phyloP scores from a whole-genome alignment of 2,329 filamentous ascomycete genomes.

The Fusarium nanum region DNA sequence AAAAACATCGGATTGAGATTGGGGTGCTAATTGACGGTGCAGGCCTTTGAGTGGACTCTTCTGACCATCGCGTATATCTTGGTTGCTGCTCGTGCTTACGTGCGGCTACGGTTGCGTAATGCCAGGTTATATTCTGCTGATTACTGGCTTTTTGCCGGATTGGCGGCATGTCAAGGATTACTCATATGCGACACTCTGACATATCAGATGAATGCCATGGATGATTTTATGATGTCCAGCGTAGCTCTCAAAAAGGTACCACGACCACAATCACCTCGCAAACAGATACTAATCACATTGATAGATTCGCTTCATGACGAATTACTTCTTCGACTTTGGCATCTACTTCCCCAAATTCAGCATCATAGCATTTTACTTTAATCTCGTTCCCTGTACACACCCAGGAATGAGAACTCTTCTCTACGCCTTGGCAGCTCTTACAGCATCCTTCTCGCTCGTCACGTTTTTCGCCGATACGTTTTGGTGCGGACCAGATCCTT shows the following conservation, averaged over 20 bases:
- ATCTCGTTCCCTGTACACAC: background rate
- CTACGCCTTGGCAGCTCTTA: background rate
- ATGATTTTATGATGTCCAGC: constrained; percentile 6
- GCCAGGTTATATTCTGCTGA: constrained; percentile 6
- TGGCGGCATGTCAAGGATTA: constrained; percentile 2
- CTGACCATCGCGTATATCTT: constrained; percentile 4
- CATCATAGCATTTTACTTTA: constrained; percentile 14
- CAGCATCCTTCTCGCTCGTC: background rate
- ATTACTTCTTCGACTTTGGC: constrained; percentile 15
- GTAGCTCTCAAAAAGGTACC: background rate
- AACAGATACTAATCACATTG: rapidly evolving
- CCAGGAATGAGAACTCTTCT: constrained; percentile 4
- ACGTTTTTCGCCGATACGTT: constrained; percentile 16
- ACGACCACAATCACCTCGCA: rapidly evolving
- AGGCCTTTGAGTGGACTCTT: constrained; percentile 19
- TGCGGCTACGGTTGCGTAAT: background rate
- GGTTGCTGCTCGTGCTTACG: constrained; percentile 10
- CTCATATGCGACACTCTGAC: constrained; percentile 10
- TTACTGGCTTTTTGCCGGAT: background rate
- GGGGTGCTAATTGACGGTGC: background rate
- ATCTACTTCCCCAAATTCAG: constrained; percentile 24
- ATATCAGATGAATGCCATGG: constrained; percentile 11
- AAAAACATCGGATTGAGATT: too few relatives aligned
- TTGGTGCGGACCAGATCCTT: constrained; percentile 15
- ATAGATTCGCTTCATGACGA: constrained; percentile 9